phyloP scores from a whole-genome alignment of 164 flowering plant genomes.

The Vitis rupestris region DNA sequence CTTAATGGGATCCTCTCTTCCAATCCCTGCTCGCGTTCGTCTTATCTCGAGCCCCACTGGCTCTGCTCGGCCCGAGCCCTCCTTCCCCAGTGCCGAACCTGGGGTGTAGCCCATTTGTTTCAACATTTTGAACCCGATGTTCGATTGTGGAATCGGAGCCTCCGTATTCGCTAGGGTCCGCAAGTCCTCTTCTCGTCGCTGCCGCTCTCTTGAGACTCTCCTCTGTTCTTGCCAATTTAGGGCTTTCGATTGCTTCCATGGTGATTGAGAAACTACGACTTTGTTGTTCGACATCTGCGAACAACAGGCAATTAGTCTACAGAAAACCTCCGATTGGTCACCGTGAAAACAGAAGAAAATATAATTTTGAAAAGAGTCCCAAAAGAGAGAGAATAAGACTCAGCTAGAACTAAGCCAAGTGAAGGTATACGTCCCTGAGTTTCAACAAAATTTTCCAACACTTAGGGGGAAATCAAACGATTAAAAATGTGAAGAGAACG shows the following conservation, averaged over 20 bases:
- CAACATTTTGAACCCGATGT: slow-evolving; percentile 84
- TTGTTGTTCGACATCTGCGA: slow-evolving; percentile 28
- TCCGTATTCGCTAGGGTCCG: slow-evolving; percentile 58
- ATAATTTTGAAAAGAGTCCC: too few species aligned
- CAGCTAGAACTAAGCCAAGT: too few species aligned
- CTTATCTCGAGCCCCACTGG: slow-evolving; percentile 81
- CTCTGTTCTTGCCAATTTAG: slow-evolving; percentile 64
- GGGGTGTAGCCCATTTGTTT: slow-evolving; percentile 95
- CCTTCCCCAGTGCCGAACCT: slow-evolving; percentile 72
- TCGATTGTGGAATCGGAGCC: slow-evolving; percentile 76
- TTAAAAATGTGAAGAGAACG: too few species aligned
- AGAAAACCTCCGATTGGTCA: too few species aligned
- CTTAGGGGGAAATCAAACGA: too few species aligned
- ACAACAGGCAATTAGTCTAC: neutral
- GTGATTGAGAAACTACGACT: slow-evolving; percentile 19
- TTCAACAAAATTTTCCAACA: too few species aligned
- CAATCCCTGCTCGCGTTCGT: slow-evolving; percentile 83
- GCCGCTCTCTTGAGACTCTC: slow-evolving; percentile 53
- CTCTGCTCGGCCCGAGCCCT: slow-evolving; percentile 61
- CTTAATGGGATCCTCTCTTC: slow-evolving; percentile 65
- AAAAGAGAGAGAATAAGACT: too few species aligned
- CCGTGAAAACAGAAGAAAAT: too few species aligned
- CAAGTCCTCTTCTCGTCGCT: slow-evolving; percentile 74
- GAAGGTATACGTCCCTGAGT: too few species aligned
- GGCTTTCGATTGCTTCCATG: slow-evolving; percentile 44